Evolutionary conservation across 768 basidiomycete genomes (phyloP).

Genomic region (Amanita molliuscula): DNA sequence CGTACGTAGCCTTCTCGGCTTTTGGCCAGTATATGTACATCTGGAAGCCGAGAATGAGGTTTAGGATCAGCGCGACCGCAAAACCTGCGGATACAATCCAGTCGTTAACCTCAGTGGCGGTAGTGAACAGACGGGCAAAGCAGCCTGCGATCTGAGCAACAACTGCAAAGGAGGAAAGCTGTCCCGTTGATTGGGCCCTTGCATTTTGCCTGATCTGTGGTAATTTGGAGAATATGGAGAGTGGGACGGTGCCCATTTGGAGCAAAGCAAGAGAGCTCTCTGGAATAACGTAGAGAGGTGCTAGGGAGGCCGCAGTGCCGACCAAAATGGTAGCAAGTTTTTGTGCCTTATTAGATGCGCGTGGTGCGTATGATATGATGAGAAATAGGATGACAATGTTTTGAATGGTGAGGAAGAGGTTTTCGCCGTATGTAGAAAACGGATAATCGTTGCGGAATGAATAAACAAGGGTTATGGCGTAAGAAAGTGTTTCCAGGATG

Average conservation of each 20-base stretch:
- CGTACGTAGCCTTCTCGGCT: conserved; percentile 16
- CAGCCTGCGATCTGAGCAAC: conserved; percentile 83
- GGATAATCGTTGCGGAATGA: conserved; percentile 80
- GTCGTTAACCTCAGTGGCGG: conserved; percentile 83
- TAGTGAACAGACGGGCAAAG: conserved; percentile 89
- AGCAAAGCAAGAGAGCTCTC: conserved; percentile 47
- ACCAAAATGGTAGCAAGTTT: conserved; percentile 20
- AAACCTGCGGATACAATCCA: conserved; percentile 74
- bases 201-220: conserved; percentile 88
- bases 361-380: conserved; percentile 59
- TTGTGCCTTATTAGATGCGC: conserved; percentile 11
- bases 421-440: conserved; percentile 97
- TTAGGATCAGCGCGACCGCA: conserved; percentile 70
- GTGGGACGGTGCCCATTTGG: conserved; percentile 81
- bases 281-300: conserved; percentile 39
- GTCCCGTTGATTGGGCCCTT: conserved; percentile 71
- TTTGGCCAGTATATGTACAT: conserved; percentile 79
- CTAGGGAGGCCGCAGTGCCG: conserved; percentile 17
- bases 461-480: conserved; percentile 85
- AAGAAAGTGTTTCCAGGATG: conserved; percentile 82
- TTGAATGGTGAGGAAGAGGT: conserved; percentile 85
- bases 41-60: conserved; percentile 75
- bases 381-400: conserved; percentile 83
- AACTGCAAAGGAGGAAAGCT: conserved; percentile 90
- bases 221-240: conserved; percentile 86